Evolutionary conservation across 1,284 basidiomycete species (phyloP).

Genomic region (Cryptococcus maquisensis): DNA sequence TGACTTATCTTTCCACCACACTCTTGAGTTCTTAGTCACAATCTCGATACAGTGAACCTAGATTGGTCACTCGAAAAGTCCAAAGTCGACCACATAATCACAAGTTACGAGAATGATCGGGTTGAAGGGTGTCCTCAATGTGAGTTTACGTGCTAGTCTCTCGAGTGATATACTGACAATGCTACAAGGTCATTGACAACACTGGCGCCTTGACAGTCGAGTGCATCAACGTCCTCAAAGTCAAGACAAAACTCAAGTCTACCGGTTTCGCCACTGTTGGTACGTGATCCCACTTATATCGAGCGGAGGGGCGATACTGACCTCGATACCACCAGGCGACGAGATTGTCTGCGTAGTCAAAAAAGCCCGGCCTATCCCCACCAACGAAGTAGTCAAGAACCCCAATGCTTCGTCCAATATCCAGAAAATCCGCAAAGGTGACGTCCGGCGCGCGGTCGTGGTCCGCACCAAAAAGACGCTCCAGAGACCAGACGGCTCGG

Average conservation of each 20-base stretch:
- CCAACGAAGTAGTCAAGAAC: conserved; percentile 16
- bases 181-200: conserved; percentile 85
- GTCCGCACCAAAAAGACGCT: conserved; percentile 66
- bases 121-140: conserved; percentile 83
- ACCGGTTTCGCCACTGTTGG: conserved; percentile 64
- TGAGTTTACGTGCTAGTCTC: conserved; percentile 43
- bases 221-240: conserved; percentile 94
- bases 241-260: conserved; percentile 64
- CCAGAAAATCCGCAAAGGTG: conserved; percentile 79
- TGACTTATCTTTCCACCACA: not conserved
- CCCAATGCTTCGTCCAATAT: conserved; percentile 48
- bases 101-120: conserved; percentile 67
- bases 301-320: not conserved
- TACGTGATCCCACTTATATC: conserved; percentile 28
- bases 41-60: not conserved
- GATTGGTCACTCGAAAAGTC: not conserved
- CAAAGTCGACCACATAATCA: not conserved
- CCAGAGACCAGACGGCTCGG: conserved; percentile 40
- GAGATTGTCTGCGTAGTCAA: conserved; percentile 97
- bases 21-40: not conserved
- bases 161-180: not conserved
- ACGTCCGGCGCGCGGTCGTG: conserved; percentile 90
- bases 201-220: conserved; percentile 94
- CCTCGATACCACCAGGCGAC: conserved; percentile 60
- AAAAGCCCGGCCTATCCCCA: conserved; percentile 73